phyloP scores from a whole-genome alignment of 352 stramenopile genomes.

The Globisporangium cystogenes region DNA sequence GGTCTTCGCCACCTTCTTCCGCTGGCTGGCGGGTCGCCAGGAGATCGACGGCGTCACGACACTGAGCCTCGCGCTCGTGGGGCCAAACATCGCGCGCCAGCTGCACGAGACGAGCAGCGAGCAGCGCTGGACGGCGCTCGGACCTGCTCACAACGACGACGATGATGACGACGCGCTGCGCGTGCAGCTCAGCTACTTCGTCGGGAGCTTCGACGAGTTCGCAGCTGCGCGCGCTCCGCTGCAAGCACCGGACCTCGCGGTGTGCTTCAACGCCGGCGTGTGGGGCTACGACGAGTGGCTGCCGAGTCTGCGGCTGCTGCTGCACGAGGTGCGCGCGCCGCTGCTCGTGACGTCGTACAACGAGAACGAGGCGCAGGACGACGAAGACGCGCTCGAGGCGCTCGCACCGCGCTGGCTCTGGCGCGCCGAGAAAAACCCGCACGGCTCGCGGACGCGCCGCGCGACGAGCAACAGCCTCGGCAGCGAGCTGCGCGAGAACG shows the following conservation, averaged over 20 bases:
- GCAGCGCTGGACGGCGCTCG: background rate
- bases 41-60: constrained; percentile 22
- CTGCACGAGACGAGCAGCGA: constrained; percentile 27
- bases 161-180: background rate
- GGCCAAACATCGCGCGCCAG: constrained; percentile 58
- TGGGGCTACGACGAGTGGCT: constrained; percentile 88
- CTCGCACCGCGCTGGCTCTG: constrained; percentile 60
- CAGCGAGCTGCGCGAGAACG: constrained; percentile 64
- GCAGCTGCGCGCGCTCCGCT: constrained; percentile 39
- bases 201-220: constrained; percentile 60
- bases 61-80: constrained; percentile 63
- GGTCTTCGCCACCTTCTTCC: constrained; percentile 49
- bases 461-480: constrained; percentile 53
- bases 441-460: constrained; percentile 33
- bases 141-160: background rate
- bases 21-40: constrained; percentile 17
- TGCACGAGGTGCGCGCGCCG: constrained; percentile 45
- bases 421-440: constrained; percentile 65
- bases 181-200: constrained; percentile 59
- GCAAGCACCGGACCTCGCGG: constrained; percentile 43
- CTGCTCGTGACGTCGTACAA: constrained; percentile 86
- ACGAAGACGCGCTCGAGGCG: constrained; percentile 67
- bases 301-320: constrained; percentile 58
- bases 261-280: constrained; percentile 84
- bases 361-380: constrained; percentile 67